Evolutionary conservation across 176 grass and related monocot species (phyloP), one percentile per base, ranked within the genome.

Genomic region (Aegilops bicornis): DNA sequence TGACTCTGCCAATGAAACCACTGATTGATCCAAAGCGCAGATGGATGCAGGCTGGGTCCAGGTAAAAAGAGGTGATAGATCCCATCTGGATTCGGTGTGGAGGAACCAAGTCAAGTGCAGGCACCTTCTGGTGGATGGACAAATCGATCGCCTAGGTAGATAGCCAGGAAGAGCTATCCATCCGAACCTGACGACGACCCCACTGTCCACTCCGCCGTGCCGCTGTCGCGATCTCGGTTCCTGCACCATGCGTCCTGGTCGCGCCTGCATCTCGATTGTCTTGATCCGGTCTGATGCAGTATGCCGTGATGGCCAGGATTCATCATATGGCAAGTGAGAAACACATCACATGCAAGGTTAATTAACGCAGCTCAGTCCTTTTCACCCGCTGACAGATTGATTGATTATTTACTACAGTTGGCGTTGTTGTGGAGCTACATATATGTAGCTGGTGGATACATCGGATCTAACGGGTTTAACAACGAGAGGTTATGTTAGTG

Each of bases 281-380:
- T 68, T 68, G 7, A 10, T 33, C 65, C 65, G 30, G 15, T 54
- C 40, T 42, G 1, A 33, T 33, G 33, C 33, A 33, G 1, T 16
- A 54, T 54, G 50, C 50, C 50, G 1, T 54, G 50, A 54, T 19
- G 16, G 50, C 50, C 50, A 54, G 50, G 50, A 19, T 45, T 40
- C 39, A 40, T 40, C 39, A 40, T 10, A 40, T 10, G 39, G 48
- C 48, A 52, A 17, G 15, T 52, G 48, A 6, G 48, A 52, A 52
- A 19, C 50, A 54, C 50, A 54, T 54, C 50, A 54, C 14, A 54
- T 54, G 9, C 10, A 37, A 48, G 50, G 6, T 54, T 54, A 19
- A 54, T 19, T 19, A 54, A 54, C 5, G 1, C 0, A 54, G 15
- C 48, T 19, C 50, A 0, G 5, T 54, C 50, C 0, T 7, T 54